Evolutionary conservation across 257 asterid species (phyloP).

Genomic region (Pogostemon cablin): DNA sequence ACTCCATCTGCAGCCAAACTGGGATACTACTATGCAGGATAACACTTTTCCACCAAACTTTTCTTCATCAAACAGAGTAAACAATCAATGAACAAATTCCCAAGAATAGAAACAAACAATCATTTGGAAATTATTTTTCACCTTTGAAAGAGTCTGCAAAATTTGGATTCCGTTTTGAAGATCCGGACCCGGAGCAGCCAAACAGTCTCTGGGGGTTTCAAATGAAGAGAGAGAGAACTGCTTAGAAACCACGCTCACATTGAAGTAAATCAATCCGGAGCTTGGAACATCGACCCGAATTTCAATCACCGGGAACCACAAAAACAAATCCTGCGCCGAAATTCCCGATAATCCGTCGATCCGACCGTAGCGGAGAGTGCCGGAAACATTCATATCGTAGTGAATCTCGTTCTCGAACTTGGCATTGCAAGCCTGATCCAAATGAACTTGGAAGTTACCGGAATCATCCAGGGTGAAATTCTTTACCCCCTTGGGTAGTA

Average conservation of each 20-base stretch:
- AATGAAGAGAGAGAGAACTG: constrained; percentile 86
- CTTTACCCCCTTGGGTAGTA: constrained; percentile 84
- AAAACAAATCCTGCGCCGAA: constrained; percentile 90
- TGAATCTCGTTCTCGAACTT: constrained; percentile 85
- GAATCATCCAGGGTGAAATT: constrained; percentile 62
- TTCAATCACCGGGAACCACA: constrained; percentile 90
- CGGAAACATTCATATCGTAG: constrained; percentile 70
- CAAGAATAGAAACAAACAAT: neutral
- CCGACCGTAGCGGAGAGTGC: constrained; percentile 60
- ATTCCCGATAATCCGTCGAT: constrained; percentile 77
- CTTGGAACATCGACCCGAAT: constrained; percentile 89
- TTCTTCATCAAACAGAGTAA: constrained; percentile 14
- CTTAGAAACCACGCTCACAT: constrained; percentile 94
- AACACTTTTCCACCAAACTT: constrained; percentile 17
- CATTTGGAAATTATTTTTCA: constrained; percentile 14
- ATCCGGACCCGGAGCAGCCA: constrained; percentile 62
- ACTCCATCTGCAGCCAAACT: constrained; percentile 14
- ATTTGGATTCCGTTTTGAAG: constrained; percentile 43
- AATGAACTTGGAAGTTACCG: constrained; percentile 68
- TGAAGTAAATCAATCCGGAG: constrained; percentile 91
- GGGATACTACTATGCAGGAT: constrained; percentile 21
- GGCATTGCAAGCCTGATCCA: constrained; percentile 85
- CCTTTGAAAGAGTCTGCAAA: constrained; percentile 50
- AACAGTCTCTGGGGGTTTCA: constrained; percentile 85
- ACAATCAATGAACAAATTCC: neutral